phyloP scores from a whole-genome alignment of 2,329 filamentous ascomycete species.

The Coniochaeta prunicola region DNA sequence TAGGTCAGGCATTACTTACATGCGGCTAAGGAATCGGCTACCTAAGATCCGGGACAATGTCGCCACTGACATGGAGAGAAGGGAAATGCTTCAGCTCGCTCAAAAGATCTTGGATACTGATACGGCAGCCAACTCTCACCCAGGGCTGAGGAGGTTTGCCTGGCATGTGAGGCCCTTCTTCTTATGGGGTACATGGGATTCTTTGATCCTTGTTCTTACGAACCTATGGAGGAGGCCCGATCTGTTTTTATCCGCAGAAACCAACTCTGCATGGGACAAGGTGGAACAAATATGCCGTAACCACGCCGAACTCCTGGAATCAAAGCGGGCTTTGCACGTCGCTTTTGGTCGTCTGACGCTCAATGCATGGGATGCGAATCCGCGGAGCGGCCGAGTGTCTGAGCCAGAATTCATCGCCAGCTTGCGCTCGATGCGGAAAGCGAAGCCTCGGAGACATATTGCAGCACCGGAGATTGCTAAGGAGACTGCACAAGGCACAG shows the following conservation, averaged over 20 bases:
- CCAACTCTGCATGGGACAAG: slow-evolving; percentile 15
- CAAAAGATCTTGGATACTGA: slow-evolving; percentile 29
- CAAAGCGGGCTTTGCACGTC: slow-evolving; percentile 18
- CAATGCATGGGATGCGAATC: slow-evolving; percentile 22
- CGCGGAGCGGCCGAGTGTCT: not conserved
- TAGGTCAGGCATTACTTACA: slow-evolving; percentile 18
- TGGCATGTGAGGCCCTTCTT: slow-evolving; percentile 27
- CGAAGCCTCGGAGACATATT: not conserved
- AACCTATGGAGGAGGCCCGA: slow-evolving; percentile 14
- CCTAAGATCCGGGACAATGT: slow-evolving; percentile 16
- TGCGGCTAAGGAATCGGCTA: slow-evolving; percentile 15
- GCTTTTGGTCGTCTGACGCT: slow-evolving; percentile 21
- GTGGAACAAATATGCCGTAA: slow-evolving; percentile 19
- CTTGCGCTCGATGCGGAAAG: slow-evolving; percentile 6
- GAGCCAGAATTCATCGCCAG: slow-evolving; percentile 18
- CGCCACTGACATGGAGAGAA: slow-evolving; percentile 14
- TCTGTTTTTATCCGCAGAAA: slow-evolving; percentile 11
- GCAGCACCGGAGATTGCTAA: not conserved
- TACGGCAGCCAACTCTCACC: slow-evolving; percentile 17
- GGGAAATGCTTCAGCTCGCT: slow-evolving; percentile 22
- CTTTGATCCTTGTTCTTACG: slow-evolving; percentile 22
- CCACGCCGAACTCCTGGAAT: slow-evolving; percentile 20
- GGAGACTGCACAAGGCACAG: not conserved
- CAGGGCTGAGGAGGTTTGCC: slow-evolving; percentile 15
- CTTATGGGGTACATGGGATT: slow-evolving; percentile 24